Evolutionary conservation across 2,329 filamentous ascomycete genomes (phyloP).

Genomic region (Penicillium sp.): DNA sequence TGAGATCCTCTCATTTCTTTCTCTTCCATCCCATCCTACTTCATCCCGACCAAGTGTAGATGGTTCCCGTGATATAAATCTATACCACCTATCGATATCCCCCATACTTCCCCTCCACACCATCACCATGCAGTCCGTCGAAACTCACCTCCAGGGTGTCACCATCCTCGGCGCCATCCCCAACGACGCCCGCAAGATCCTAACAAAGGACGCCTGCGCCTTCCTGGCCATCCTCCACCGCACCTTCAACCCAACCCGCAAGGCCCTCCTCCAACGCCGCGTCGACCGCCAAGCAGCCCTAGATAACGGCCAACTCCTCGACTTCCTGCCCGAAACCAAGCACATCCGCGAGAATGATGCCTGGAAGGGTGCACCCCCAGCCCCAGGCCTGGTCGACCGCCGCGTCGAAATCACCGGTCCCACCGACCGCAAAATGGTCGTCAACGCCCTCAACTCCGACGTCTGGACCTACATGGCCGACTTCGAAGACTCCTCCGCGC

Average conservation of each 20-base stretch:
- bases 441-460: constrained; percentile 93
- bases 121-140: constrained; percentile 64
- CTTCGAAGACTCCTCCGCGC: constrained; percentile 94
- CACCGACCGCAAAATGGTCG: constrained; percentile 98
- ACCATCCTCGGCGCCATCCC: constrained; percentile 79
- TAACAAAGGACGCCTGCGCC: constrained; percentile 84
- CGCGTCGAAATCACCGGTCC: constrained; percentile 97
- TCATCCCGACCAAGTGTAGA: not conserved
- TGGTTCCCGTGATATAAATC: not conserved
- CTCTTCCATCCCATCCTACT: not conserved
- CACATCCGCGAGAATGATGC: constrained; percentile 73
- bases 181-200: constrained; percentile 83
- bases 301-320: constrained; percentile 68
- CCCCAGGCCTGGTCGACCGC: constrained; percentile 89
- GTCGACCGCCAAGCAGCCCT: constrained; percentile 87
- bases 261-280: constrained; percentile 84
- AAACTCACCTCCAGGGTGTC: constrained; percentile 84
- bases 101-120: not conserved
- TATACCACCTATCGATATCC: no score
- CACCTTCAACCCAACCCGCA: constrained; percentile 88
- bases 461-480: constrained; percentile 99
- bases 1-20: constrained; percentile 1
- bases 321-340: constrained; percentile 50
- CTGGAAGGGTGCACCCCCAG: constrained; percentile 91
- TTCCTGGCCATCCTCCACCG: constrained; percentile 95